Base-by-base conservation (phyloP, 768 basidiomycete species). In the Coprinellus aureogranulatus region DNA sequence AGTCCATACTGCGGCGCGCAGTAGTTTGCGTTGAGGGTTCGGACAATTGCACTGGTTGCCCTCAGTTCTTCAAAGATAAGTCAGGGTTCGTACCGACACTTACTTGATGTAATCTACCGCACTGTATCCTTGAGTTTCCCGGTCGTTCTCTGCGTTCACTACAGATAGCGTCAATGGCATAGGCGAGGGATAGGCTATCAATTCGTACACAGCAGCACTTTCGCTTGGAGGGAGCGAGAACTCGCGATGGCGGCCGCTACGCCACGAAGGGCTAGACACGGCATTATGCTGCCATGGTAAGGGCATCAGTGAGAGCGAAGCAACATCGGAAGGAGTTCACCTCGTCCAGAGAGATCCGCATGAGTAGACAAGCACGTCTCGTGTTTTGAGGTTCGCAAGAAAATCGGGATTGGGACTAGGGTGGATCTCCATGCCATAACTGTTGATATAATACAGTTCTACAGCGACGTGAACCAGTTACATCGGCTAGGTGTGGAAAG, bases 331-430 rank as follows among this genome's bases (percentile, higher is more conserved):
- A 18, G 6, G 39, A 27, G 18, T 23, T n/a, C 53, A 87, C 92
- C 90, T 93, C 14, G 94, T 98, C 92, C 92, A 98, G 8, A 98
- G 75, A 1, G 94, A 96, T 4, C 94, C 94, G 67, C 94, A 94
- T 2, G 92, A 94, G 68, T 96, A 97, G 2, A 98, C 85, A 27
- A 98, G 75, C 2, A 89, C 75, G 61, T 90, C 83, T 55, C 81
- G 81, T 28, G 78, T 73, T 3, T 73, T 71, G 10, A 96, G 74
- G 52, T 82, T 81, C 12, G 81, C 70, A 50, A 98, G 67, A 66
- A 87, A 92, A 42, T 90, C 90, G 1, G 86, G 82, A 68, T 95
- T 96, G 0, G 94, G 93, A 41, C 83, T 78, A 18, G 94, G 94
- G 65, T 90, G 86, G n/a, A 97, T 89, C 73, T 96, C 92, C 72